Evolutionary conservation across 2,329 filamentous ascomycete species (phyloP).

Genomic region (Xylariaceae sp.): DNA sequence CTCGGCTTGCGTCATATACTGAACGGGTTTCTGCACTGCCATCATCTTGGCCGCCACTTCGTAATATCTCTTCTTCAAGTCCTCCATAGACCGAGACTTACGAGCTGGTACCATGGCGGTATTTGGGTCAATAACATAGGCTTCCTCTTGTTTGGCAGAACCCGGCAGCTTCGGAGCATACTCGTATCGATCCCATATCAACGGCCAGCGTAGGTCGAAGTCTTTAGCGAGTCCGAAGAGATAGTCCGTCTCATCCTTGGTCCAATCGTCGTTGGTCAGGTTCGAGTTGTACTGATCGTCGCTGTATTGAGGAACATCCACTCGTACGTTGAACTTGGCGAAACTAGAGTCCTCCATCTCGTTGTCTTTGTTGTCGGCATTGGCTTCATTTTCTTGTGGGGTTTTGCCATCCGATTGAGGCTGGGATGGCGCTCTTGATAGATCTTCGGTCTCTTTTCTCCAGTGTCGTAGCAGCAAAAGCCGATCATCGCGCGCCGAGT

Average conservation of each 20-base stretch:
- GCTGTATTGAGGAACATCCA: slow-evolving; percentile 73
- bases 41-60: slow-evolving; percentile 77
- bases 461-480: slow-evolving; percentile 70
- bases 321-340: slow-evolving; percentile 80
- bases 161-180: slow-evolving; percentile 47
- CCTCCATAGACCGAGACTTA: slow-evolving; percentile 69
- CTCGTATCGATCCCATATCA: slow-evolving; percentile 91
- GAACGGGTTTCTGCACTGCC: slow-evolving; percentile 69
- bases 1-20: slow-evolving; percentile 82
- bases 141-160: slow-evolving; percentile 36
- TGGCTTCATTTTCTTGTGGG: slow-evolving; percentile 31
- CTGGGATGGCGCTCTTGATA: slow-evolving; percentile 25
- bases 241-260: slow-evolving; percentile 90
- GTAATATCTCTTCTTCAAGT: slow-evolving; percentile 89
- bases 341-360: slow-evolving; percentile 58
- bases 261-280: slow-evolving; percentile 73
- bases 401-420: slow-evolving; percentile 21
- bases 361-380: slow-evolving; percentile 35
- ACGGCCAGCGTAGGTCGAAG: slow-evolving; percentile 82
- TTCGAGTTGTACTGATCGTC: slow-evolving; percentile 79
- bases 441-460: slow-evolving; percentile 56
- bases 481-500: slow-evolving; percentile 67
- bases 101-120: slow-evolving; percentile 50
- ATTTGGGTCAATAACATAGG: slow-evolving; percentile 38
- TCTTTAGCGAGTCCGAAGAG: slow-evolving; percentile 68